Conservation (phyloP, 441 rosid genomes). For the Manihot esculenta region DNA sequence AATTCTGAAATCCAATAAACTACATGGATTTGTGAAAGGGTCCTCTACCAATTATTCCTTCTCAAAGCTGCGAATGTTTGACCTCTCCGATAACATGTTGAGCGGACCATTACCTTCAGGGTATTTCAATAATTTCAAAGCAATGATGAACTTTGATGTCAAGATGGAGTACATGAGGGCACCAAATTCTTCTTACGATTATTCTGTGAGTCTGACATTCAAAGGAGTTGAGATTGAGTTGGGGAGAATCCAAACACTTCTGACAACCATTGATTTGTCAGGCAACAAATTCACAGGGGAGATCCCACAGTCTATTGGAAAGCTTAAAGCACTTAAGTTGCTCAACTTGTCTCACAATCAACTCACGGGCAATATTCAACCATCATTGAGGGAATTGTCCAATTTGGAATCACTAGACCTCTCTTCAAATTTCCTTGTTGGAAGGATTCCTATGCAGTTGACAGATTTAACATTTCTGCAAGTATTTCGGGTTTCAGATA, state of each 20-base stretch:
- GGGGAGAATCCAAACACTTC: not conserved
- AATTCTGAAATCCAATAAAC: slow-evolving; percentile 10
- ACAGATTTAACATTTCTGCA: not conserved
- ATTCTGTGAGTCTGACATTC: no score
- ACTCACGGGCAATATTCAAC: not conserved
- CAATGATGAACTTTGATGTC: not conserved
- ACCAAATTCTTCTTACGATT: not conserved
- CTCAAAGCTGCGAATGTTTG: not conserved
- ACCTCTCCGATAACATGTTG: slow-evolving; percentile 4
- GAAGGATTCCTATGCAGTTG: not conserved
- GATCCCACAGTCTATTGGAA: not conserved
- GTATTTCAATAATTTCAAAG: not conserved
- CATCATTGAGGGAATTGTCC: not conserved
- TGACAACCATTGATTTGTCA: not conserved
- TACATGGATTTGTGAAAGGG: not conserved
- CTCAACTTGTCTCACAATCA: not conserved
- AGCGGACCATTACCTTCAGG: not conserved
- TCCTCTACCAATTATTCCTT: not conserved
- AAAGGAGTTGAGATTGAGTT: not conserved
- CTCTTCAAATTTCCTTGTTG: not conserved
- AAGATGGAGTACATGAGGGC: no score
- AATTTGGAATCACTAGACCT: not conserved
- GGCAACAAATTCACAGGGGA: not conserved
- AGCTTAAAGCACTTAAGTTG: no score
- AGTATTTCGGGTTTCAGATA: not conserved